A percentile compares a stretch with the other conserved stretches of the same genome.
Conservation (phyloP, 75 land plant genomes). For the Isoetes taiwanensis region DNA sequence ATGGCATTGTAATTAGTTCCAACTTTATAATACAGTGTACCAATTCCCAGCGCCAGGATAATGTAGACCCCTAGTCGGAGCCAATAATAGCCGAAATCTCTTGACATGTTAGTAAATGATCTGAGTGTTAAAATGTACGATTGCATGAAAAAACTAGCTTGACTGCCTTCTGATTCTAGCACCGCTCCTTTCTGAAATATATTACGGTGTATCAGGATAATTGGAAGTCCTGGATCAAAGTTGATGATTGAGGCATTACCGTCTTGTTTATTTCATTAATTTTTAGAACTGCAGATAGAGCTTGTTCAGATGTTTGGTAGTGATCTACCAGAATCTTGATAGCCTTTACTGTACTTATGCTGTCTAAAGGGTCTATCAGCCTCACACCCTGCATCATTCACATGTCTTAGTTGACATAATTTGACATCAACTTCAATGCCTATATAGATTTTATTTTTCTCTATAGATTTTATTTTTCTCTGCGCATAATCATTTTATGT, state of each 20-base stretch:
- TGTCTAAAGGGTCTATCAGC: neutral
- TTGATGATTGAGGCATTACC: neutral
- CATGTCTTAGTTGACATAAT: too few relatives aligned
- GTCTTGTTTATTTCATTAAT: neutral
- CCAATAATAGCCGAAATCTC: constrained; percentile 82
- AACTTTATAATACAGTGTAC: constrained; percentile 40
- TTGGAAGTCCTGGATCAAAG: neutral
- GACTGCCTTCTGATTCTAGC: neutral
- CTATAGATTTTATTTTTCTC: neutral
- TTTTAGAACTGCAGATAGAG: constrained; percentile 8
- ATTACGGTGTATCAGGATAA: neutral
- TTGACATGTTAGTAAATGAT: constrained; percentile 59
- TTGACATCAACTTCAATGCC: too few relatives aligned
- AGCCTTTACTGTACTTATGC: neutral
- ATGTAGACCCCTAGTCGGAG: constrained; percentile 42
- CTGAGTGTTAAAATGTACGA: constrained; percentile 38
- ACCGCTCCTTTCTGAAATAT: neutral
- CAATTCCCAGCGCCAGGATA: constrained; percentile 33
- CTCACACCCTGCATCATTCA: neutral
- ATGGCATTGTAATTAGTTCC: constrained; percentile 8
- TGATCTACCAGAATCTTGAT: constrained; percentile 3
- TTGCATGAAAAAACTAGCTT: constrained; percentile 45
- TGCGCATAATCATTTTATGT: constrained; percentile 9
- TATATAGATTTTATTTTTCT: neutral
- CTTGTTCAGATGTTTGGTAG: neutral